Base-by-base conservation (phyloP, 179 eudicot genomes). In the Silene noctiflora region DNA sequence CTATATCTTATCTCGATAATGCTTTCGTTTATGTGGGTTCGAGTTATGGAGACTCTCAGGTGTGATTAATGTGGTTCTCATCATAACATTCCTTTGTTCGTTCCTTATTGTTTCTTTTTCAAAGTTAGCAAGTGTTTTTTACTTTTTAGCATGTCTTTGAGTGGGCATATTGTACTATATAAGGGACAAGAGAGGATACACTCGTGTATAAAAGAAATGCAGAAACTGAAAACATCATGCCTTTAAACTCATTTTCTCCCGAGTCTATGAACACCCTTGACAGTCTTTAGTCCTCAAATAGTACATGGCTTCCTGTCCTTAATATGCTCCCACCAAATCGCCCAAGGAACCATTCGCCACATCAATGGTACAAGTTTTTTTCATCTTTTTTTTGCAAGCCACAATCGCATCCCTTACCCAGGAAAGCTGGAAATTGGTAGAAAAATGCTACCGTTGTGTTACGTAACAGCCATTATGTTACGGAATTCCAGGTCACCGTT, bases 11-110 rank as follows among this genome's bases (percentile, higher is more conserved):
- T 84, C 90, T 95, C 74, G 99, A 95, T 81, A 95, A 93, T 82
- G 99, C 96, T 22, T 81, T 91, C 83, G 98, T 95, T 61, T 95
- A 80, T 80, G 77, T 95, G 46, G 99, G 99, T 46, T 93, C 99
- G 71, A 95, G 99, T 85, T 95, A 88, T 81, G 99, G 99, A 84
- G 99, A 95, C 84, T 95, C 99, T 77, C 98, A 95, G 99, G 99
- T 93, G 56, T 80, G 79, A 72, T 70, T 46, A 7, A 25, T 68
- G 10, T 59, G 67, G 76, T 74, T 74, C 31, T 27, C 22, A 19
- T 60, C 14, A 16, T 42, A 60, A n/a, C 33, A 21, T 59, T 12
- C 27, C 53, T 66, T 10, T 33, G 17, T 66, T 70, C 13, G 48
- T 21, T 71, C 29, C n/a, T 6, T 17, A 55, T 24, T 72, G 63